These are phyloP conservation scores for Diaporthe sp. DNA, from an alignment of 2,329 filamentous ascomycete species.

Conservation along the genomic window DNA sequence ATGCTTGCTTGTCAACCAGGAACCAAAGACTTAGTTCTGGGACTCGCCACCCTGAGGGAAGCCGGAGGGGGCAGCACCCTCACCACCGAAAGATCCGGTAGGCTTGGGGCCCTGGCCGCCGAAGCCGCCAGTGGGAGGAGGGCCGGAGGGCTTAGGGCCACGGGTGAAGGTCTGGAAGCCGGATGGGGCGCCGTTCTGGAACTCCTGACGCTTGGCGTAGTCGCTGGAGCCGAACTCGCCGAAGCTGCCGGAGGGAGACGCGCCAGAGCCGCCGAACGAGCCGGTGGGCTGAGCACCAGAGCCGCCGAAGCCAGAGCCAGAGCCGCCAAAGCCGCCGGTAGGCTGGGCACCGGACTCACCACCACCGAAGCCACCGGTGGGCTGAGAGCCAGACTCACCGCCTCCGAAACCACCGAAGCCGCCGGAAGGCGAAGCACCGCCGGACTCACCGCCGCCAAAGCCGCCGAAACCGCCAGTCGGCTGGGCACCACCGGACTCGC, in stretches of 20 bases:
- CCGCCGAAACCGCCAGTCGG: slow-evolving; percentile 9
- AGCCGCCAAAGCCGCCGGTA: slow-evolving; percentile 23
- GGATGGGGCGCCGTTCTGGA: not conserved
- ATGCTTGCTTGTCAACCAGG: slow-evolving; percentile 1
- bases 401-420: not conserved
- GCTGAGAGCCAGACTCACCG: not conserved
- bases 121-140: slow-evolving; percentile 14
- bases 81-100: slow-evolving; percentile 2
- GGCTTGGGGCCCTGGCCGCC: slow-evolving; percentile 18
- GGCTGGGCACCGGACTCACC: slow-evolving; percentile 4
- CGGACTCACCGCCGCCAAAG: too few species aligned
- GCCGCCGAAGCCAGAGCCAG: not conserved
- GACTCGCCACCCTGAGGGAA: slow-evolving; percentile 8
- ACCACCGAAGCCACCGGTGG: not conserved
- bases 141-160: not conserved
- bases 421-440: not conserved
- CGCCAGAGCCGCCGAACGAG: slow-evolving; percentile 19
- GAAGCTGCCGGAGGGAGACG: not conserved
- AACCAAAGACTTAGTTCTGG: not conserved
- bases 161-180: slow-evolving; percentile 28
- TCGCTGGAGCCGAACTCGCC: slow-evolving; percentile 3
- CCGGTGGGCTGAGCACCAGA: slow-evolving; percentile 32
- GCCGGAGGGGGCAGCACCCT: not conserved
- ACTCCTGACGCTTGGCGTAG: not conserved
- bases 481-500: not conserved